phyloP scores from a whole-genome alignment of 257 asterid species.

The Cinchona pubescens region DNA sequence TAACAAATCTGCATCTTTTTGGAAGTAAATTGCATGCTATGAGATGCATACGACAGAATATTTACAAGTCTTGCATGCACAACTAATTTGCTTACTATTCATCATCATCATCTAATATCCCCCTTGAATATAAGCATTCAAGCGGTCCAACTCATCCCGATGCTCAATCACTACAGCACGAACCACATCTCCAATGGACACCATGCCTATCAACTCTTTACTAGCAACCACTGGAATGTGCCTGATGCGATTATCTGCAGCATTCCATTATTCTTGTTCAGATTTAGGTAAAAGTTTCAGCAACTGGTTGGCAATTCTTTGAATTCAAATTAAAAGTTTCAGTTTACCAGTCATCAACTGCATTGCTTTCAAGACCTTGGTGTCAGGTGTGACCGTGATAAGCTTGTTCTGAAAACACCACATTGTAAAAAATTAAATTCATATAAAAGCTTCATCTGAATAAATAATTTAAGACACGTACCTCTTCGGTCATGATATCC shows the following conservation, averaged over 20 bases:
- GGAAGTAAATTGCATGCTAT: conserved; percentile 22
- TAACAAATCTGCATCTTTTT: conserved; percentile 18
- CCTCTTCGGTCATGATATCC: conserved; percentile 99
- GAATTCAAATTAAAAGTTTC: not conserved
- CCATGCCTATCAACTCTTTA: conserved; percentile 84
- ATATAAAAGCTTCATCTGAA: not conserved
- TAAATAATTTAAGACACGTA: conserved; percentile 18
- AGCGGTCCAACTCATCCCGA: conserved; percentile 72
- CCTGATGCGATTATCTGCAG: conserved; percentile 86
- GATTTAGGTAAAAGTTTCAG: not conserved
- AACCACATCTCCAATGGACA: conserved; percentile 91
- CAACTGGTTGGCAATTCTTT: not conserved
- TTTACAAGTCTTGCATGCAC: conserved; percentile 35
- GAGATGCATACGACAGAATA: conserved; percentile 31
- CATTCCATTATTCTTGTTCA: not conserved
- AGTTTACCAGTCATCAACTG: conserved; percentile 83
- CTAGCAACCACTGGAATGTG: conserved; percentile 86
- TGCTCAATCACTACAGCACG: conserved; percentile 94
- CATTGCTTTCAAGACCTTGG: conserved; percentile 93
- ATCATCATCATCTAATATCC: conserved; percentile 63
- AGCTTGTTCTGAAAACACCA: conserved; percentile 73
- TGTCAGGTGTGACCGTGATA: conserved; percentile 76
- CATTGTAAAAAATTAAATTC: not conserved
- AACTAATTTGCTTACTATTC: conserved; percentile 22
- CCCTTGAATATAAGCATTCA: conserved; percentile 82